phyloP scores from a whole-genome alignment of 106 monocot genomes.

The Dactylorhiza incarnata region DNA sequence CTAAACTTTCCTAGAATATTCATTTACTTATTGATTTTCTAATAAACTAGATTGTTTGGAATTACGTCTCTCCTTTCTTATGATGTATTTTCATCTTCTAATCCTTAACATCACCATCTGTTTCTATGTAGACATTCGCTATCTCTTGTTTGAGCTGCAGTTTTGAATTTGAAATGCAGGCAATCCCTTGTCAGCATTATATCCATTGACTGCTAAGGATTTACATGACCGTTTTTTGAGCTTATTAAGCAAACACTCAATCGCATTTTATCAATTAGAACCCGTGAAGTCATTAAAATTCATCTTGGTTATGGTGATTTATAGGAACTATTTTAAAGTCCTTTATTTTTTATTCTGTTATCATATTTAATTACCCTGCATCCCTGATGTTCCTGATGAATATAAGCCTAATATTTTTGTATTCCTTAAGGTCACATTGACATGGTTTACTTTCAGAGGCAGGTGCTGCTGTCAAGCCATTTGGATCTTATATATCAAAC shows the following conservation, averaged over 20 bases:
- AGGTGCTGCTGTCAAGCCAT: conserved; percentile 48
- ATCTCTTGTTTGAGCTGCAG: neutral
- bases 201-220: neutral
- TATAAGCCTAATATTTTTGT: neutral
- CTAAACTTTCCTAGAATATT: neutral
- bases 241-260: neutral
- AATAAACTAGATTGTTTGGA: neutral
- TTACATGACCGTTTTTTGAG: neutral
- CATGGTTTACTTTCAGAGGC: conserved; percentile 4
- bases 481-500: conserved; percentile 71
- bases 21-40: neutral
- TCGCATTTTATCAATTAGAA: neutral
- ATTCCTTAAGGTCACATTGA: neutral
- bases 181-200: neutral
- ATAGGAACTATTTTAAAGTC: neutral
- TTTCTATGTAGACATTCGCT: neutral
- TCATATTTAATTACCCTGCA: neutral
- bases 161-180: neutral
- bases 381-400: neutral
- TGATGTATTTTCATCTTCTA: neutral
- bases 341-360: neutral
- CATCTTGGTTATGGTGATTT: neutral
- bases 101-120: neutral
- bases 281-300: neutral
- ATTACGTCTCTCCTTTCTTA: neutral